phyloP scores from a whole-genome alignment of 768 basidiomycete species.

The Suillus decipiens region DNA sequence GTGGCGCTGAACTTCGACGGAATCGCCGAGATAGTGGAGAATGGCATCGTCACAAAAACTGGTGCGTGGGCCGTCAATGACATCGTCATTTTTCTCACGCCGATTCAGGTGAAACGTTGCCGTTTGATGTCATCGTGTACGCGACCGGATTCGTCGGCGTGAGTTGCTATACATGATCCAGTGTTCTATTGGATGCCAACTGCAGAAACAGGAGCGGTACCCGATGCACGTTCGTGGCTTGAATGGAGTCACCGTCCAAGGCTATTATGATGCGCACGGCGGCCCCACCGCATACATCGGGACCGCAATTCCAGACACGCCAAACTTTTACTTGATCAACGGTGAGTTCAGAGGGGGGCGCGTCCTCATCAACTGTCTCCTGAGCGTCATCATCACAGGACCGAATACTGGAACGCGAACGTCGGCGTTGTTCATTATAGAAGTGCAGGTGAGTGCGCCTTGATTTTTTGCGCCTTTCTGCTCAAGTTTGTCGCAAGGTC shows the following conservation, averaged over 20 bases:
- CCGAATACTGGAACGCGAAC: constrained; percentile 27
- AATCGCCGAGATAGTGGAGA: too few relatives aligned
- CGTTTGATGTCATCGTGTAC: too few relatives aligned
- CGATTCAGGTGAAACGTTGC: too few relatives aligned
- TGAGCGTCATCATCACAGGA: constrained; percentile 13
- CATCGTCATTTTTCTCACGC: too few relatives aligned
- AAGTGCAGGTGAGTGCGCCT: constrained; percentile 25
- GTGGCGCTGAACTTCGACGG: too few relatives aligned
- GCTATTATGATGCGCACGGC: constrained; percentile 29
- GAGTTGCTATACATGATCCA: neutral
- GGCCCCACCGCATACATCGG: constrained; percentile 37
- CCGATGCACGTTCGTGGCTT: constrained; percentile 26
- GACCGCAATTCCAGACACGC: constrained; percentile 35
- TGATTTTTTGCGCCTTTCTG: neutral
- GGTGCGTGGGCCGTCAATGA: too few relatives aligned
- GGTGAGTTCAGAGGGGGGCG: constrained; percentile 20
- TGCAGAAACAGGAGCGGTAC: constrained; percentile 20
- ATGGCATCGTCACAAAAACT: too few relatives aligned
- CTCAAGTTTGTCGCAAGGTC: constrained; percentile 18
- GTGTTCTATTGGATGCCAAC: neutral
- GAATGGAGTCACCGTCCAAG: constrained; percentile 23
- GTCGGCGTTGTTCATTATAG: constrained; percentile 28
- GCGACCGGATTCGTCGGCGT: too few relatives aligned
- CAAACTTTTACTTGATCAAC: constrained; percentile 35
- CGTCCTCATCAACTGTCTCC: neutral